Conservation (phyloP, 2,329 filamentous ascomycete species). For the Lasiodiplodia sp. region DNA sequence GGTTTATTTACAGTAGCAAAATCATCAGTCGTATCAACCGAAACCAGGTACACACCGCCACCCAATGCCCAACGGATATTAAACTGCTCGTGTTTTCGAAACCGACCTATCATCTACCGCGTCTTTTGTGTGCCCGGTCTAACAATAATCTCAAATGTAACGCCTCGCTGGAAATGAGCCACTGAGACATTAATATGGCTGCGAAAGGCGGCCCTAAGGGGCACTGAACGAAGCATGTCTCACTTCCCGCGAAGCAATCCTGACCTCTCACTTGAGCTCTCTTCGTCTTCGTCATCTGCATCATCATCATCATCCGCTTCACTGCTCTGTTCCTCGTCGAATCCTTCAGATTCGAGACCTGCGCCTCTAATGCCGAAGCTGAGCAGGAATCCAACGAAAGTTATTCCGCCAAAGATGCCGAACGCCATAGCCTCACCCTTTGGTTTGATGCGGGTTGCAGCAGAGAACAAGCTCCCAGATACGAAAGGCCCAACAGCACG, state of each 20-base stretch:
- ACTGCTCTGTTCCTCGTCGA: slow-evolving; percentile 52
- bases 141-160: slow-evolving; percentile 8
- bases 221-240: background rate
- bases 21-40: background rate
- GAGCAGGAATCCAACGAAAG: slow-evolving; percentile 79
- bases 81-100: background rate
- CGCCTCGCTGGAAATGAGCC: slow-evolving; percentile 21
- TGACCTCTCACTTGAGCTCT: slow-evolving; percentile 31
- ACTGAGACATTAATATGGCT: background rate
- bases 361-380: slow-evolving; percentile 78
- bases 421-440: slow-evolving; percentile 88
- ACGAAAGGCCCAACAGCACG: slow-evolving; percentile 88
- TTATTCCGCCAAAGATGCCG: slow-evolving; percentile 84
- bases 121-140: slow-evolving; percentile 2
- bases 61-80: background rate
- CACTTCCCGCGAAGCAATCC: slow-evolving; percentile 10
- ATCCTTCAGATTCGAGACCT: slow-evolving; percentile 65
- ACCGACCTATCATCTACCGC: slow-evolving; percentile 5
- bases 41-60: background rate
- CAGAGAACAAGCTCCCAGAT: slow-evolving; percentile 84
- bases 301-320: slow-evolving; percentile 54
- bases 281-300: slow-evolving; percentile 44
- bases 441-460: slow-evolving; percentile 74
- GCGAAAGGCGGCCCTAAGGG: background rate
- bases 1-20: background rate